Percentiles rank a stretch among this genome's conserved stretches.
phyloP scores from a whole-genome alignment of 345 rosid species.

The Hypericum androsaemum region DNA sequence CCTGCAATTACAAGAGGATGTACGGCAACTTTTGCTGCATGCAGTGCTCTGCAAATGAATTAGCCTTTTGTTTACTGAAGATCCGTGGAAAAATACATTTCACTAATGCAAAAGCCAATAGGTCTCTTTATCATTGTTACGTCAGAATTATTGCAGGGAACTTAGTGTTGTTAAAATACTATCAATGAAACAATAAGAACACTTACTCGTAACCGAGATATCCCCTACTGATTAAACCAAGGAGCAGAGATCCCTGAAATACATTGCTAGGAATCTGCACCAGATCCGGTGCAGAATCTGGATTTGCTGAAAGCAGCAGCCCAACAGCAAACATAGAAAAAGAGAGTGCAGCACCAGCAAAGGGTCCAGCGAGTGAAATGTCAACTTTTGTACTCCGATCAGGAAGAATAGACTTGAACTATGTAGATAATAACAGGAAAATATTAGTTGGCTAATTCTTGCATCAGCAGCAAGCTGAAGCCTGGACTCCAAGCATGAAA shows the following conservation, averaged over 20 bases:
- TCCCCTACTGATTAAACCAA: conserved; percentile 89
- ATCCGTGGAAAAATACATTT: conserved; percentile 4
- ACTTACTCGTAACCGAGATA: conserved; percentile 80
- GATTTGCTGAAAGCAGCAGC: conserved; percentile 67
- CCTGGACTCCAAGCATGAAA: background rate
- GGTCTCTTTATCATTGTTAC: conserved; percentile 6
- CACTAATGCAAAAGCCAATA: conserved; percentile 1
- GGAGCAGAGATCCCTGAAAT: conserved; percentile 94
- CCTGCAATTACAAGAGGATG: conserved; percentile 96
- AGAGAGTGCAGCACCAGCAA: conserved; percentile 86
- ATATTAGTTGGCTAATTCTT: too few relatives aligned
- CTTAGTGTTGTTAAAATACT: conserved; percentile 4
- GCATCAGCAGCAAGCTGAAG: background rate
- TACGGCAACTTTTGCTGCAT: conserved; percentile 71
- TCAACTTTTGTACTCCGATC: conserved; percentile 85
- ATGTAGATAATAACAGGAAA: conserved; percentile 15
- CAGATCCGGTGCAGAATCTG: conserved; percentile 64
- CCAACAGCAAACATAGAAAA: conserved; percentile 85
- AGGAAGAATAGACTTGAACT: conserved; percentile 94
- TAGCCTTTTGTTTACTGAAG: conserved; percentile 11
- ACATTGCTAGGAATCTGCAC: conserved; percentile 86
- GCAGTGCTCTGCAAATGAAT: conserved; percentile 59
- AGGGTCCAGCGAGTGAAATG: conserved; percentile 82
- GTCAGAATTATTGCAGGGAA: background rate
- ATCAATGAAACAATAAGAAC: conserved; percentile 14